Conservation (phyloP, 768 basidiomycete genomes). For the Pilatotrama ljubarskyi region DNA sequence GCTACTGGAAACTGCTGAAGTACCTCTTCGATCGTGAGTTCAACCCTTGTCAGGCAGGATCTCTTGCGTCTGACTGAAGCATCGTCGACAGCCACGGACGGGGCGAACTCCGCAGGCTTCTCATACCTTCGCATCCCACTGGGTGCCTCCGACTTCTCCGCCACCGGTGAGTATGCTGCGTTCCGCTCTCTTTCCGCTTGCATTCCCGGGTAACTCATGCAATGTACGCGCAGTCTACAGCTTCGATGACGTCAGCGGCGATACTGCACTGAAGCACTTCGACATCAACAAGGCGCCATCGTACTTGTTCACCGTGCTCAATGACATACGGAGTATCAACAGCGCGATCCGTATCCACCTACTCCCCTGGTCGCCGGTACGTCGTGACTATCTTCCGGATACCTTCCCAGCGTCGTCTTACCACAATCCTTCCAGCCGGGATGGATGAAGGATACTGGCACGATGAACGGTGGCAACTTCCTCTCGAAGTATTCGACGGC, state of each 20-base stretch:
- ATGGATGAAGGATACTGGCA: constrained; percentile 73
- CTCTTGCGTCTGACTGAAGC: neutral
- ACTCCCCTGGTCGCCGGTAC: constrained; percentile 73
- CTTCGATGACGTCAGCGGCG: constrained; percentile 59
- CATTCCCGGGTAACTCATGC: constrained; percentile 4
- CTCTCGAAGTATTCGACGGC: constrained; percentile 45
- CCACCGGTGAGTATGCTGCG: constrained; percentile 40
- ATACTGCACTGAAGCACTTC: constrained; percentile 59
- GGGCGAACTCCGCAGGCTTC: constrained; percentile 61
- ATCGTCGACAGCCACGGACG: constrained; percentile 48
- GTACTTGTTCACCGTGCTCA: constrained; percentile 59
- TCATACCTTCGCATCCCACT: constrained; percentile 70
- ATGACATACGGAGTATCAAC: constrained; percentile 63
- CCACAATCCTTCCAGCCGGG: constrained; percentile 48
- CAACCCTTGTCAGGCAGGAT: neutral
- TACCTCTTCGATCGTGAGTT: constrained; percentile 54
- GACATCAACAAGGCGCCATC: constrained; percentile 57
- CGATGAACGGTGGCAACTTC: constrained; percentile 68
- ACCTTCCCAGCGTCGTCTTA: neutral
- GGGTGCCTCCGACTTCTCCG: constrained; percentile 75
- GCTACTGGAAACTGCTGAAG: constrained; percentile 59
- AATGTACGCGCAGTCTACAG: constrained; percentile 53
- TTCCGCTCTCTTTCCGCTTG: neutral
- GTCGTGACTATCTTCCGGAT: constrained; percentile 14
- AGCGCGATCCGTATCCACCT: constrained; percentile 53